A percentile compares a stretch with the other conserved stretches of the same genome.
Conservation (phyloP, 2,329 filamentous ascomycete genomes). For the Taxawa tesnikishii region DNA sequence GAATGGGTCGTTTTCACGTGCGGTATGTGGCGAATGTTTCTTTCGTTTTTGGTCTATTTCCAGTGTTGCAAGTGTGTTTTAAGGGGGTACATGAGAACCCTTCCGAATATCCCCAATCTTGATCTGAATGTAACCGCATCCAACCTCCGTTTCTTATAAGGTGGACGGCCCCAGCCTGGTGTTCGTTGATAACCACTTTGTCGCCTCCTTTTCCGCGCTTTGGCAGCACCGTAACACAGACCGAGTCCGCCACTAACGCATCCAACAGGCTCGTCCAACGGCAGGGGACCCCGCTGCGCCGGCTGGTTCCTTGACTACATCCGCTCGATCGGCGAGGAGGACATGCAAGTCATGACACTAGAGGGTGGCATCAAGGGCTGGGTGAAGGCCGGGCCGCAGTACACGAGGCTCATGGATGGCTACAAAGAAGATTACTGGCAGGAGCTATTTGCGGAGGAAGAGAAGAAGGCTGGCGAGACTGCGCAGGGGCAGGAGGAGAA, state of each 20-base stretch:
- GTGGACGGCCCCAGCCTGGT: too few relatives aligned
- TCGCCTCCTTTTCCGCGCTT: too few relatives aligned
- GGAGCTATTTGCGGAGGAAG: constrained; percentile 21
- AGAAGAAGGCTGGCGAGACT: constrained; percentile 7
- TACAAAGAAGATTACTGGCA: constrained; percentile 29
- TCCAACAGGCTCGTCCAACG: constrained; percentile 10
- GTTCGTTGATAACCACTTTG: too few relatives aligned
- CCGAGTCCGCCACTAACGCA: too few relatives aligned
- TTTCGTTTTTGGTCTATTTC: too few relatives aligned
- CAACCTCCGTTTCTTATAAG: too few relatives aligned
- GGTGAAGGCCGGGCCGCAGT: constrained; percentile 28
- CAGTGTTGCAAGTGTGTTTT: too few relatives aligned
- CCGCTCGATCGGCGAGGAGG: constrained; percentile 19
- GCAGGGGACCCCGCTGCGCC: constrained; percentile 21
- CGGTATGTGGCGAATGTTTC: constrained; percentile 23
- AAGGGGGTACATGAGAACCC: too few relatives aligned
- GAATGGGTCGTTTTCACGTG: constrained; percentile 36
- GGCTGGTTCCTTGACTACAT: constrained; percentile 23
- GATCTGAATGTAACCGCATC: background rate
- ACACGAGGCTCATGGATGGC: constrained; percentile 26
- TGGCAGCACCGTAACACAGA: too few relatives aligned
- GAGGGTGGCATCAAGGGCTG: constrained; percentile 33
- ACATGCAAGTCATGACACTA: constrained; percentile 29
- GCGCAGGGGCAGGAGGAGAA: background rate
- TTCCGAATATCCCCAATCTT: background rate